Evolutionary conservation across 768 basidiomycete genomes (phyloP).

Genomic region (Filobasidium floriforme): DNA sequence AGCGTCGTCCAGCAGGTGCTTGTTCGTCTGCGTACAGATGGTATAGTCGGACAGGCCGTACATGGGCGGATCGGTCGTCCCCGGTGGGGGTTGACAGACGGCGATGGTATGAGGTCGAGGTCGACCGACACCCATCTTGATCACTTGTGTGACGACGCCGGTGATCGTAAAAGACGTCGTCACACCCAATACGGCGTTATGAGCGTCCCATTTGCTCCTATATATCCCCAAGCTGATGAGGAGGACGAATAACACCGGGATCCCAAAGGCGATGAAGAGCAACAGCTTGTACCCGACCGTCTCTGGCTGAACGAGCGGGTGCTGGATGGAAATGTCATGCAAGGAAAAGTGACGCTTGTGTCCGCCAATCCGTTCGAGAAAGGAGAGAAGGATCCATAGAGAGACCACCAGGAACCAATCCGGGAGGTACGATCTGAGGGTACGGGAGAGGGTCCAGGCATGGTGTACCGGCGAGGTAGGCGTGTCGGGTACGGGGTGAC

Average conservation of each 20-base stretch:
- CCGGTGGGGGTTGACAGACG: slow-evolving; percentile 59
- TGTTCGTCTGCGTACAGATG: slow-evolving; percentile 69
- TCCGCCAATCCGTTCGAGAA: slow-evolving; percentile 35
- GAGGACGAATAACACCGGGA: slow-evolving; percentile 64
- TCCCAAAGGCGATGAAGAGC: slow-evolving; percentile 50
- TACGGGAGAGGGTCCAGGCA: no score
- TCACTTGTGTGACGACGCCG: slow-evolving; percentile 72
- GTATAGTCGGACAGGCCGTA: slow-evolving; percentile 64
- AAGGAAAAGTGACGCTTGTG: slow-evolving; percentile 44
- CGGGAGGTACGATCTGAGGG: no score
- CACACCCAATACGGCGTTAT: slow-evolving; percentile 59
- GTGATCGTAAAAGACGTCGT: slow-evolving; percentile 67
- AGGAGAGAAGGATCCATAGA: slow-evolving; percentile 29
- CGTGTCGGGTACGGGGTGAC: no score
- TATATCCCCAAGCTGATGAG: slow-evolving; percentile 64
- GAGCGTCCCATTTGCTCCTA: slow-evolving; percentile 82
- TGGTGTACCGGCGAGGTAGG: no score
- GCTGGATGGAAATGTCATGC: slow-evolving; percentile 42
- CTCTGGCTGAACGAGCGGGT: slow-evolving; percentile 37
- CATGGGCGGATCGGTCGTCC: slow-evolving; percentile 56
- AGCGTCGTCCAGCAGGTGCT: slow-evolving; percentile 61
- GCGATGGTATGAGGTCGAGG: slow-evolving; percentile 74
- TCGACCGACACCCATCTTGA: slow-evolving; percentile 70
- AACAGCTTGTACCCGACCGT: slow-evolving; percentile 39
- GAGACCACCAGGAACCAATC: no score